Conservation (phyloP, 306 rosid species). For the Quercus engelmannii region DNA sequence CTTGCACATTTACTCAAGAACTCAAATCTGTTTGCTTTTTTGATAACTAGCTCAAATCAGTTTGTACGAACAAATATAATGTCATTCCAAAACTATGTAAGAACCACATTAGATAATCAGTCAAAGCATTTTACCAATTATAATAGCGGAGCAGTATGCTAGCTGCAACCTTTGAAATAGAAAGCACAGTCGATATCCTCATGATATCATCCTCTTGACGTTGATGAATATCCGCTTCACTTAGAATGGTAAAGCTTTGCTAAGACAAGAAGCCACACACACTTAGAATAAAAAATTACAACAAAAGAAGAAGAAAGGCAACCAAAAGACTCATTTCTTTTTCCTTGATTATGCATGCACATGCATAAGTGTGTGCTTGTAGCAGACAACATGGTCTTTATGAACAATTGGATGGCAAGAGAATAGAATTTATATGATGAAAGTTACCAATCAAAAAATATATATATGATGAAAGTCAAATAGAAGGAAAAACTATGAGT, state of each 20-base stretch:
- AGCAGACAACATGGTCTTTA: neutral
- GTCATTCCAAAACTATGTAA: neutral
- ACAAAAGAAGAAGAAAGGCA: neutral
- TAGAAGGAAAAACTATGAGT: neutral
- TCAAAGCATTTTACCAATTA: conserved; percentile 43
- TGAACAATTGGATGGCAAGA: neutral
- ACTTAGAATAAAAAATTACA: neutral
- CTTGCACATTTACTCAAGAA: neutral
- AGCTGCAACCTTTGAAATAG: conserved; percentile 52
- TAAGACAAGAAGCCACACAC: conserved; percentile 21
- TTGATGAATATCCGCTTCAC: conserved; percentile 51
- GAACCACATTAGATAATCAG: neutral
- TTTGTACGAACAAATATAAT: neutral
- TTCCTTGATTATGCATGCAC: neutral
- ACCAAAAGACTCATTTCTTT: neutral
- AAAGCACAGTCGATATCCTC: conserved; percentile 58
- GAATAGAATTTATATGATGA: neutral
- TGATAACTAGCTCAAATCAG: neutral
- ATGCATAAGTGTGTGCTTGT: neutral
- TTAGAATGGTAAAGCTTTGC: conserved; percentile 56
- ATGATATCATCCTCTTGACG: conserved; percentile 58
- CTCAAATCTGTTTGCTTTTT: no score
- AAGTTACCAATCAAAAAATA: neutral
- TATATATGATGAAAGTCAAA: neutral
- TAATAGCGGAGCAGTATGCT: conserved; percentile 57